Conservation (phyloP, 164 flowering plant species). For the Stephania yunnanensis region DNA sequence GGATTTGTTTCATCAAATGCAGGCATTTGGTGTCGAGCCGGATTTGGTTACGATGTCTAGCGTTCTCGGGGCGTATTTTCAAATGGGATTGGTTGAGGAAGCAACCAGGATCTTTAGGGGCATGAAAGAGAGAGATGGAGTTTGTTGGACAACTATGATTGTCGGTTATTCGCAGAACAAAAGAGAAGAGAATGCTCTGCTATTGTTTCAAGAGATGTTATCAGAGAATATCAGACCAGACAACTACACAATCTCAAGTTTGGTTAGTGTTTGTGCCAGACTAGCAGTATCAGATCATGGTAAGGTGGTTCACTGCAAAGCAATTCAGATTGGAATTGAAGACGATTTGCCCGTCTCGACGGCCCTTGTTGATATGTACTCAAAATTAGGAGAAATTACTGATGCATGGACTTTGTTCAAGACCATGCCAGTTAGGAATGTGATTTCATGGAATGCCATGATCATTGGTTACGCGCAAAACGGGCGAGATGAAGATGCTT, state of each 20-base stretch:
- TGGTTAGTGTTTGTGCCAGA: slow-evolving; percentile 45
- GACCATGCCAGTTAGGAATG: slow-evolving; percentile 30
- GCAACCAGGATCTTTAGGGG: slow-evolving; percentile 29
- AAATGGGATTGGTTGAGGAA: slow-evolving; percentile 30
- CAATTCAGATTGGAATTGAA: slow-evolving; percentile 30
- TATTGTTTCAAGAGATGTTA: slow-evolving; percentile 35
- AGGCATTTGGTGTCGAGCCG: slow-evolving; percentile 27
- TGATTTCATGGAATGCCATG: slow-evolving; percentile 38
- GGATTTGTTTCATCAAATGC: slow-evolving; percentile 39
- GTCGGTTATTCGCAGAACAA: slow-evolving; percentile 45
- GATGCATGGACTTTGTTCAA: slow-evolving; percentile 39
- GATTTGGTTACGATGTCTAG: slow-evolving; percentile 46
- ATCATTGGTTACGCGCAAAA: slow-evolving; percentile 37
- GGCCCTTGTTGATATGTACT: slow-evolving; percentile 59
- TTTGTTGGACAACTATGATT: slow-evolving; percentile 57
- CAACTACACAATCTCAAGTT: slow-evolving; percentile 34
- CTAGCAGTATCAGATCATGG: slow-evolving; percentile 41
- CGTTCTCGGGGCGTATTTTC: slow-evolving; percentile 38
- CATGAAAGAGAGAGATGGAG: slow-evolving; percentile 34
- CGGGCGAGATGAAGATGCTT: slow-evolving; percentile 46
- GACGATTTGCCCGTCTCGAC: slow-evolving; percentile 40
- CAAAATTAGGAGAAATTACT: slow-evolving; percentile 45
- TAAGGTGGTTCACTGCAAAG: slow-evolving; percentile 38
- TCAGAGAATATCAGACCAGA: slow-evolving; percentile 34
- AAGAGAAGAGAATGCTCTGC: slow-evolving; percentile 43